phyloP scores from a whole-genome alignment of 2,329 filamentous ascomycete genomes.

The Fusarium hostae region DNA sequence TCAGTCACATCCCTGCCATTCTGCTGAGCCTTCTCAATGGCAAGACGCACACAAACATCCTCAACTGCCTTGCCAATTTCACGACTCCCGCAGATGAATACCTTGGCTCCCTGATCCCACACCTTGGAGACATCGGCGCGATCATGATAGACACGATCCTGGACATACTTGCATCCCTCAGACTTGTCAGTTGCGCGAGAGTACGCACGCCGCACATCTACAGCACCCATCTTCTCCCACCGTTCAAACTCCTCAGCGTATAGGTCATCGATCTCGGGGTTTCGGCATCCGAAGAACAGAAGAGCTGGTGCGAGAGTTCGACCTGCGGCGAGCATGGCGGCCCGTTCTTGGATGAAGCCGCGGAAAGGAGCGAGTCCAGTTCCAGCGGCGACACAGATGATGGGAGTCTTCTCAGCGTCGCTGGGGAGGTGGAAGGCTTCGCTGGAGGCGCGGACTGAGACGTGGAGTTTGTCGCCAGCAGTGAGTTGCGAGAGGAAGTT shows the following conservation, averaged over 20 bases:
- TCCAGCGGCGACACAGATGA: conserved; percentile 64
- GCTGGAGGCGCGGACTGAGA: conserved; percentile 60
- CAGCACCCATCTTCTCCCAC: conserved; percentile 63
- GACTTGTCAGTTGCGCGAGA: conserved; percentile 54
- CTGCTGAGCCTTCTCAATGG: conserved; percentile 46
- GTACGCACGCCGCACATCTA: conserved; percentile 70
- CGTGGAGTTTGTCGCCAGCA: conserved; percentile 56
- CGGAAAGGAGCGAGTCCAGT: conserved; percentile 72
- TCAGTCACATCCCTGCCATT: conserved; percentile 45
- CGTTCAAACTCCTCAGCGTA: conserved; percentile 67
- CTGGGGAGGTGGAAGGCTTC: conserved; percentile 63
- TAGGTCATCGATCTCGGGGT: conserved; percentile 65
- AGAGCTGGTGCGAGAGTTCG: conserved; percentile 67
- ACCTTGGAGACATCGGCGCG: conserved; percentile 50
- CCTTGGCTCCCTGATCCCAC: conserved; percentile 60
- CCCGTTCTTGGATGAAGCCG: conserved; percentile 71
- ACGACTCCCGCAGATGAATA: conserved; percentile 73
- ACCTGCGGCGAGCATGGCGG: conserved; percentile 60
- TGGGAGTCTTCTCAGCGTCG: conserved; percentile 57
- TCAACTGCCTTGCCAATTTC: conserved; percentile 61
- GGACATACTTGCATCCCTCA: conserved; percentile 61
- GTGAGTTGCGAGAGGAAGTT: conserved; percentile 66
- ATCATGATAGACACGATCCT: conserved; percentile 55
- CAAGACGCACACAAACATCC: conserved; percentile 51
- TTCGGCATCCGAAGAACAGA: conserved; percentile 73